Evolutionary conservation across 1,139 yeast species (phyloP).

Genomic region (Candida sp.): DNA sequence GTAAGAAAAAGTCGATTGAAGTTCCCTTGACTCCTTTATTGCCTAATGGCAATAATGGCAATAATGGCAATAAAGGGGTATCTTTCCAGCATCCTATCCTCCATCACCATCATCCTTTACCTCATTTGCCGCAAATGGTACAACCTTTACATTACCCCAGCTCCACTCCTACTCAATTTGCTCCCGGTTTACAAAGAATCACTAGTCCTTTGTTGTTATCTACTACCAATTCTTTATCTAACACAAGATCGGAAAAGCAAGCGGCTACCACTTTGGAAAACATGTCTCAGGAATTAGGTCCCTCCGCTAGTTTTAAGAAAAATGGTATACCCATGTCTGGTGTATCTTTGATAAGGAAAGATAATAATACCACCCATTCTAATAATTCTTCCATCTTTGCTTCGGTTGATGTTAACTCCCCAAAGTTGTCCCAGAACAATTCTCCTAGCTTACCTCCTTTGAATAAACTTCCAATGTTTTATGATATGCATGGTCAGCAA

Average conservation of each 20-base stretch:
- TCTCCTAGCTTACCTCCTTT: constrained; percentile 2
- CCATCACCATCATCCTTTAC: constrained; percentile 14
- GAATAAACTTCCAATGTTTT: not conserved
- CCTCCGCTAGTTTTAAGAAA: constrained; percentile 39
- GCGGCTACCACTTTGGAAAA: constrained; percentile 66
- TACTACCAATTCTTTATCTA: constrained; percentile 39
- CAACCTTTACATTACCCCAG: constrained; percentile 65
- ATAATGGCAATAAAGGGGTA: constrained; percentile 1
- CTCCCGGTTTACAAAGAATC: constrained; percentile 58
- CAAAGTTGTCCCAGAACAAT: not conserved
- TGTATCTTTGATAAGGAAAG: constrained; percentile 28
- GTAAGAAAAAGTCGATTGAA: not conserved
- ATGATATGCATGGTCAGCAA: constrained; percentile 1
- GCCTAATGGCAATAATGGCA: constrained; percentile 15
- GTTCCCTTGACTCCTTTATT: constrained; percentile 28
- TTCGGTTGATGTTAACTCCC: constrained; percentile 1
- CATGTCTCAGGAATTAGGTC: constrained; percentile 46
- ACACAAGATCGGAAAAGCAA: constrained; percentile 27
- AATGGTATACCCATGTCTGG: constrained; percentile 13
- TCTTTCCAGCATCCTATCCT: constrained; percentile 7
- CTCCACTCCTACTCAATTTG: constrained; percentile 69
- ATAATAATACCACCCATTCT: not conserved
- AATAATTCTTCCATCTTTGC: constrained; percentile 1
- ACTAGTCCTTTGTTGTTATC: constrained; percentile 61
- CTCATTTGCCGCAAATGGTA: constrained; percentile 31